phyloP scores from a whole-genome alignment of 495 filamentous ascomycete species.

The Hypoxylon perforatum region DNA sequence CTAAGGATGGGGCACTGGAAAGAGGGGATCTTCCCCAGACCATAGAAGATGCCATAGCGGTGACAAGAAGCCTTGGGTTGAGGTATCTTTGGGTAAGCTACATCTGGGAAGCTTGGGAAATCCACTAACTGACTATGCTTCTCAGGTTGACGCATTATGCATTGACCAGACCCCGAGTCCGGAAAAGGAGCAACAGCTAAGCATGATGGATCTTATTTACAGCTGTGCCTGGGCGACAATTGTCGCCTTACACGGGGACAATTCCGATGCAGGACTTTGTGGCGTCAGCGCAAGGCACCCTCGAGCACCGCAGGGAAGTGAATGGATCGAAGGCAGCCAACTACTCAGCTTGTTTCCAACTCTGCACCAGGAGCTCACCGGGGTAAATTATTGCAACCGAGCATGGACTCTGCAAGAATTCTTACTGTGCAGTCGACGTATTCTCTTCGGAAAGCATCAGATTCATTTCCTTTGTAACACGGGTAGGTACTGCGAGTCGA shows the following conservation, averaged over 20 bases:
- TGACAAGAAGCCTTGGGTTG: conserved; percentile 21
- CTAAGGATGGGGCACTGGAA: conserved; percentile 21
- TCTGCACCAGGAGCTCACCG: background rate
- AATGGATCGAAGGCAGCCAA: conserved; percentile 19
- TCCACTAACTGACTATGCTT: background rate
- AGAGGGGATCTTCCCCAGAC: conserved; percentile 32
- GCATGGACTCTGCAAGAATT: conserved; percentile 39
- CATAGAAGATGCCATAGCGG: conserved; percentile 38
- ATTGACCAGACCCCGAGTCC: conserved; percentile 35
- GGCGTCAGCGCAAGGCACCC: conserved; percentile 13
- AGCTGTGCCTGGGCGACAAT: conserved; percentile 18
- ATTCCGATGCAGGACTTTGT: conserved; percentile 27
- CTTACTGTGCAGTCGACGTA: conserved; percentile 20
- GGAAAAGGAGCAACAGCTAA: conserved; percentile 7
- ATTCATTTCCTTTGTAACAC: conserved; percentile 20
- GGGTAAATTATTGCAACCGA: conserved; percentile 17
- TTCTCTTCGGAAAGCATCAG: conserved; percentile 22
- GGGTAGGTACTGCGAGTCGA: background rate
- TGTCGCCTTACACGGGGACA: background rate
- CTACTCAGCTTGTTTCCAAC: conserved; percentile 27
- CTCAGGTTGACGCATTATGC: conserved; percentile 37
- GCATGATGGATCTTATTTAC: conserved; percentile 36
- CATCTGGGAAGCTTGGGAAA: background rate
- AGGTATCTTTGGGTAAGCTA: conserved; percentile 38
- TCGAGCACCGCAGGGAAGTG: conserved; percentile 4